These are phyloP conservation scores for Colletotrichum cordylinicola DNA, from an alignment of 2,329 filamentous ascomycete genomes.

Conservation along the genomic window DNA sequence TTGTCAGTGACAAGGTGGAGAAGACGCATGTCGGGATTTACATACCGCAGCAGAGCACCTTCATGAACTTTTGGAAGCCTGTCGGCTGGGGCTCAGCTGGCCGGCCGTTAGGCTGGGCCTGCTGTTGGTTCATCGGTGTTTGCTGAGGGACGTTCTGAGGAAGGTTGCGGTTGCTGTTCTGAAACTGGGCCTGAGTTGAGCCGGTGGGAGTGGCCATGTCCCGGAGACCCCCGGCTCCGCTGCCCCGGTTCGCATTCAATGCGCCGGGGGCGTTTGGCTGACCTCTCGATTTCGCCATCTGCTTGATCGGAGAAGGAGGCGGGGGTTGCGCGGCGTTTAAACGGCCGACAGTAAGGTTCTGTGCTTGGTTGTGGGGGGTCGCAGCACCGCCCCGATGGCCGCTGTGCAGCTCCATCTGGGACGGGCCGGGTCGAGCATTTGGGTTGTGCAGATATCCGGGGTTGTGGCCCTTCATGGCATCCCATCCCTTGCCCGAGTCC, in stretches of 20 bases:
- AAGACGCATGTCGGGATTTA: not conserved
- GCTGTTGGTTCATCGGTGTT: conserved; percentile 58
- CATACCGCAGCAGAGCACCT: conserved; percentile 84
- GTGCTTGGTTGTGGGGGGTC: conserved; percentile 67
- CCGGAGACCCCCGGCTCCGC: conserved; percentile 73
- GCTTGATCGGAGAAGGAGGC: conserved; percentile 84
- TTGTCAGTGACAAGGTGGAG: not conserved
- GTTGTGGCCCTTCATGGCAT: conserved; percentile 73
- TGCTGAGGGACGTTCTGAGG: conserved; percentile 69
- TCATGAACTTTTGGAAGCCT: conserved; percentile 91
- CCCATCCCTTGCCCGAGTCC: conserved; percentile 86
- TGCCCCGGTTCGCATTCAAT: conserved; percentile 77
- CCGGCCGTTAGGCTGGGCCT: conserved; percentile 60
- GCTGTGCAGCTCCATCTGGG: conserved; percentile 83
- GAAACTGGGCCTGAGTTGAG: conserved; percentile 95
- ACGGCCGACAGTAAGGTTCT: conserved; percentile 79
- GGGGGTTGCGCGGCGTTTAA: conserved; percentile 94
- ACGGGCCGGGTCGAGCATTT: conserved; percentile 79
- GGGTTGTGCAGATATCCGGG: conserved; percentile 73
- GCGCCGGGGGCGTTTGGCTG: conserved; percentile 81
- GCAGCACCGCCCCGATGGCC: conserved; percentile 71
- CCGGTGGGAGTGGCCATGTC: conserved; percentile 85
- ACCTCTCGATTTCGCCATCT: conserved; percentile 75
- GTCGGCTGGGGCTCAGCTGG: conserved; percentile 75
- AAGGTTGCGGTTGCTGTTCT: conserved; percentile 91